Evolutionary conservation across 1,284 basidiomycete species (phyloP).

Genomic region (Puccinia novopanici): DNA sequence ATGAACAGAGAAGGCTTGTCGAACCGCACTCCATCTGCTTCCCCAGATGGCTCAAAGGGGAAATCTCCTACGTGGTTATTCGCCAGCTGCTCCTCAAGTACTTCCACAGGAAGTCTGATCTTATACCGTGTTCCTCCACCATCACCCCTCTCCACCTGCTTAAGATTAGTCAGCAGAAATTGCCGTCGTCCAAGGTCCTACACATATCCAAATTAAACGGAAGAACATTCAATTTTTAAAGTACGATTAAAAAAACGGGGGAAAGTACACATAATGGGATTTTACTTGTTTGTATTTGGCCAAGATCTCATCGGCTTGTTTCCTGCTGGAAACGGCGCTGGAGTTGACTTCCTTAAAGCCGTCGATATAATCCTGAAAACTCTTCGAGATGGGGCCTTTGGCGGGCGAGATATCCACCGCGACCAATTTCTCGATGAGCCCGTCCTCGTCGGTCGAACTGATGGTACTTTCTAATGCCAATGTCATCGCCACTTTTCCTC

Average conservation of each 20-base stretch:
- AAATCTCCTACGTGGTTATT: conserved; percentile 49
- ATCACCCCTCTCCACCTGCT: neutral
- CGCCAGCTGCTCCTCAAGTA: conserved; percentile 35
- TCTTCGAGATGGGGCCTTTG: conserved; percentile 39
- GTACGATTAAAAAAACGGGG: no score
- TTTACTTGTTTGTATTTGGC: conserved; percentile 29
- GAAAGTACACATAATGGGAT: neutral
- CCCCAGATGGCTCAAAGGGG: conserved; percentile 15
- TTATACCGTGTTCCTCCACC: neutral
- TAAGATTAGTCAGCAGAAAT: conserved; percentile 45
- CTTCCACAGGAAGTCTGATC: conserved; percentile 42
- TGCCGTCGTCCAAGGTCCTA: conserved; percentile 42
- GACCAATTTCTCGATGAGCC: conserved; percentile 25
- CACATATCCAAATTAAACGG: neutral
- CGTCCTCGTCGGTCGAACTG: neutral
- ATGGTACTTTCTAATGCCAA: conserved; percentile 23
- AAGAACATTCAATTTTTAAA: neutral
- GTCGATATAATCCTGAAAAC: conserved; percentile 42
- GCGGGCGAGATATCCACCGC: conserved; percentile 38
- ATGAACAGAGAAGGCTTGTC: conserved; percentile 37
- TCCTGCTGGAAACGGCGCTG: conserved; percentile 2
- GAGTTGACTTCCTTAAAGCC: conserved; percentile 45
- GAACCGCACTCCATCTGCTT: neutral
- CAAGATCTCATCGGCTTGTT: conserved; percentile 47
- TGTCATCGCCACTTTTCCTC: conserved; percentile 50